Percentiles rank a stretch among this genome's conserved stretches.
Evolutionary conservation across 495 filamentous ascomycete species (phyloP).

Genomic region (Lophiotrema nucula): DNA sequence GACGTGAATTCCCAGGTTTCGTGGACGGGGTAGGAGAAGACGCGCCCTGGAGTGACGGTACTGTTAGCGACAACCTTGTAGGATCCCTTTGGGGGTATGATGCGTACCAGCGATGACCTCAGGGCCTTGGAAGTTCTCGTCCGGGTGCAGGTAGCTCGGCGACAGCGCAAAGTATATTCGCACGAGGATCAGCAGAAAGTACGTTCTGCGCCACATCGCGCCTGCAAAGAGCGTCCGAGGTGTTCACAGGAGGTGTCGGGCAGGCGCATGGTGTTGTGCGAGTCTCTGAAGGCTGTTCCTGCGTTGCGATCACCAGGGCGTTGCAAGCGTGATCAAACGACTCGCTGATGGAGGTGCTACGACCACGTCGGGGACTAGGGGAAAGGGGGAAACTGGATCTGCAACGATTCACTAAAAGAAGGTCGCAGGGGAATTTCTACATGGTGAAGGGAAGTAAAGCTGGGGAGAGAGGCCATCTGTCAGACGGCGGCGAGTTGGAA

Average conservation of each 20-base stretch:
- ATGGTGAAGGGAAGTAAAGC: slow-evolving; percentile 1
- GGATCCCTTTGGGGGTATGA: background rate
- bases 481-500: slow-evolving; percentile 4
- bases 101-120: slow-evolving; percentile 91
- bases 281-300: background rate
- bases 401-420: background rate
- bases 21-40: slow-evolving; percentile 82
- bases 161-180: slow-evolving; percentile 92
- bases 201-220: slow-evolving; percentile 86
- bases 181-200: slow-evolving; percentile 78
- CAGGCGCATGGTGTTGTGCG: slow-evolving; percentile 20
- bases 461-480: slow-evolving; percentile 20
- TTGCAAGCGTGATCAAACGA: slow-evolving; percentile 25
- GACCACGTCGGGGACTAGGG: slow-evolving; percentile 4
- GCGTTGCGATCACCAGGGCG: background rate
- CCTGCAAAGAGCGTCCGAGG: background rate
- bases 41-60: slow-evolving; percentile 60
- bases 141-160: slow-evolving; percentile 94
- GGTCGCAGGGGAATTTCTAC: slow-evolving; percentile 1
- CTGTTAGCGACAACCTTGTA: background rate
- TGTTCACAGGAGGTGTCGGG: slow-evolving; percentile 1
- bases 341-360: slow-evolving; percentile 23
- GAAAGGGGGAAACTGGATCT: background rate
- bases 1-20: slow-evolving; percentile 94
- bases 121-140: slow-evolving; percentile 97